Conservation (phyloP, 345 rosid species). For the Brassica cretica region DNA sequence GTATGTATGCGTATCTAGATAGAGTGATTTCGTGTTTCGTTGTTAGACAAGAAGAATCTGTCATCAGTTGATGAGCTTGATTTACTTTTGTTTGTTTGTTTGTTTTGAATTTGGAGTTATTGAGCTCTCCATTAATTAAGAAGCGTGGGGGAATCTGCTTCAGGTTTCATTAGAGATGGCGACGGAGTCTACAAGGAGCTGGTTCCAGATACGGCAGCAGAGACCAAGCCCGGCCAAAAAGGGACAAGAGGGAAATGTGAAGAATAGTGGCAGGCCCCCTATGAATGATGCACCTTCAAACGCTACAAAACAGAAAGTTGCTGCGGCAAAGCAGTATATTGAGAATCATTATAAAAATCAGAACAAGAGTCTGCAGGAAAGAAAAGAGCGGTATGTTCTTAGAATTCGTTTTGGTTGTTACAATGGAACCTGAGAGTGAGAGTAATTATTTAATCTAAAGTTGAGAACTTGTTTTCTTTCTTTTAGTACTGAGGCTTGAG, state of each 20-base stretch:
- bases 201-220: constrained; percentile 49
- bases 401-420: neutral
- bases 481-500: neutral
- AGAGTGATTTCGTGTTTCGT: constrained; percentile 1
- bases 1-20: neutral
- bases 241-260: constrained; percentile 42
- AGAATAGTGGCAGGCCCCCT: constrained; percentile 40
- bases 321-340: constrained; percentile 48
- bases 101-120: too few species aligned
- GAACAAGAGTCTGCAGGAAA: constrained; percentile 49
- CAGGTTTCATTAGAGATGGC: constrained; percentile 30
- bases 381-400: constrained; percentile 47
- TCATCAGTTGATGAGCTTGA: neutral
- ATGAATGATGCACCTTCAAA: constrained; percentile 45
- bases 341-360: constrained; percentile 53
- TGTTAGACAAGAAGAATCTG: neutral
- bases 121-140: too few species aligned
- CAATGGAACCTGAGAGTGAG: constrained; percentile 11
- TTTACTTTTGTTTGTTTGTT: too few species aligned
- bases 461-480: neutral
- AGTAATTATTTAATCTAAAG: neutral
- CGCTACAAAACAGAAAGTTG: constrained; percentile 50
- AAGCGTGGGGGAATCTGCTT: too few species aligned
- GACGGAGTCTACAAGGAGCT: constrained; percentile 51
- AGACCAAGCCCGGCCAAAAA: constrained; percentile 41